Conservation (phyloP, 345 rosid genomes). For the Arabidopsis arenosa region DNA sequence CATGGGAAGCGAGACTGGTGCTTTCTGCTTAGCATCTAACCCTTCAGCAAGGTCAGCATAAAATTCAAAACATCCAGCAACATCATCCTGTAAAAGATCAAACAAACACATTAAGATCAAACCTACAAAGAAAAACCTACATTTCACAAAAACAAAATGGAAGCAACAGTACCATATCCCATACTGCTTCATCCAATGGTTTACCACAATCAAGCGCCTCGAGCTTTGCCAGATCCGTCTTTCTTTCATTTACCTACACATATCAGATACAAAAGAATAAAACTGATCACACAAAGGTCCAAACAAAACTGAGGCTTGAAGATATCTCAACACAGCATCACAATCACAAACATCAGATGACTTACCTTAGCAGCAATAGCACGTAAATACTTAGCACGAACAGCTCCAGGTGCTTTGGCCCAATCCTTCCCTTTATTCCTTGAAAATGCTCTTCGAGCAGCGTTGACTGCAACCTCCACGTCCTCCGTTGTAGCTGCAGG, state of each 20-base stretch:
- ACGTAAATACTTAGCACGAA: constrained; percentile 90
- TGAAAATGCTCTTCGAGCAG: constrained; percentile 76
- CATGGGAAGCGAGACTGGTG: constrained; percentile 84
- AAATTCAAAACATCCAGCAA: constrained; percentile 88
- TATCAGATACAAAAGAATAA: background rate
- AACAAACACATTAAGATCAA: constrained; percentile 35
- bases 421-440: constrained; percentile 84
- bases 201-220: constrained; percentile 91
- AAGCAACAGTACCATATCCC: constrained; percentile 74
- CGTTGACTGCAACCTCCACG: constrained; percentile 88
- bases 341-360: constrained; percentile 1
- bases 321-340: constrained; percentile 6
- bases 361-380: constrained; percentile 95
- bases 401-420: constrained; percentile 78
- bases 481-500: constrained; percentile 95
- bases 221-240: constrained; percentile 70
- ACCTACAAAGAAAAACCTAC: background rate
- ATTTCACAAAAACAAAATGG: background rate
- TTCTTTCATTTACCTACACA: constrained; percentile 75
- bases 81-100: constrained; percentile 77
- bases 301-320: background rate
- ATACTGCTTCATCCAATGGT: constrained; percentile 81
- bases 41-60: constrained; percentile 97
- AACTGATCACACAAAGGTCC: background rate
- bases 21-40: constrained; percentile 83